Percentiles rank a stretch among this genome's conserved stretches.
Evolutionary conservation across 2,329 filamentous ascomycete genomes (phyloP).

Genomic region (Neopestalotiopsis sp.): DNA sequence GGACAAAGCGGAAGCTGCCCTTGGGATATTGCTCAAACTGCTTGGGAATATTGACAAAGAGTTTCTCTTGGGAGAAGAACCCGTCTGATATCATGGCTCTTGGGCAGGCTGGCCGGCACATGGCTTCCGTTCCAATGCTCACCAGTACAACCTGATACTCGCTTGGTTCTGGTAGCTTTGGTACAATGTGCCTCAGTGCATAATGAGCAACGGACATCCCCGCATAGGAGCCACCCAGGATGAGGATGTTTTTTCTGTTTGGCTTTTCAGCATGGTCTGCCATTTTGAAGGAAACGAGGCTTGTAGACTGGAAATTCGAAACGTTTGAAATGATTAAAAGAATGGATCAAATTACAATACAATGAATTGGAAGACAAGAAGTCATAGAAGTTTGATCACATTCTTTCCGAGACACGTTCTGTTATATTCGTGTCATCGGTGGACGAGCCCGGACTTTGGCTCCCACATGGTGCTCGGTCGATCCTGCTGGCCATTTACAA

Average conservation of each 20-base stretch:
- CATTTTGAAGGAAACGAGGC: not conserved
- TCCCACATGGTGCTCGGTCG: not conserved
- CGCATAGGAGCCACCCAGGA: constrained; percentile 59
- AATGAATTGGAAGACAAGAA: not conserved
- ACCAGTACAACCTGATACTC: constrained; percentile 48
- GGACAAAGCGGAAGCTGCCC: constrained; percentile 44
- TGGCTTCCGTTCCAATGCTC: constrained; percentile 44
- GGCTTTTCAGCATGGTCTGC: not conserved
- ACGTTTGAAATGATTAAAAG: not conserved
- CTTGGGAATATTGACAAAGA: constrained; percentile 45
- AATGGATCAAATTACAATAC: not conserved
- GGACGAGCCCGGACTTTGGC: not conserved
- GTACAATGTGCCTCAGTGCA: constrained; percentile 55
- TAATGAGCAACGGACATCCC: constrained; percentile 58
- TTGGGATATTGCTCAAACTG: constrained; percentile 45
- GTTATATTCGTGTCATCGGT: not conserved
- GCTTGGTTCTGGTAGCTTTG: constrained; percentile 39
- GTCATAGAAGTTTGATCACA: not conserved
- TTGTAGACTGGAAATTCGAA: not conserved
- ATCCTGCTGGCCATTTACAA: not conserved
- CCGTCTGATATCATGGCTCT: constrained; percentile 51
- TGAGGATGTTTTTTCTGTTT: constrained; percentile 46
- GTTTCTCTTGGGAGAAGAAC: constrained; percentile 47
- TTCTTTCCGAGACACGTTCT: not conserved
- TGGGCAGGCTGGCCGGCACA: constrained; percentile 49